phyloP scores from a whole-genome alignment of 202 grass and related monocot genomes.

The Carex sylvatica region DNA sequence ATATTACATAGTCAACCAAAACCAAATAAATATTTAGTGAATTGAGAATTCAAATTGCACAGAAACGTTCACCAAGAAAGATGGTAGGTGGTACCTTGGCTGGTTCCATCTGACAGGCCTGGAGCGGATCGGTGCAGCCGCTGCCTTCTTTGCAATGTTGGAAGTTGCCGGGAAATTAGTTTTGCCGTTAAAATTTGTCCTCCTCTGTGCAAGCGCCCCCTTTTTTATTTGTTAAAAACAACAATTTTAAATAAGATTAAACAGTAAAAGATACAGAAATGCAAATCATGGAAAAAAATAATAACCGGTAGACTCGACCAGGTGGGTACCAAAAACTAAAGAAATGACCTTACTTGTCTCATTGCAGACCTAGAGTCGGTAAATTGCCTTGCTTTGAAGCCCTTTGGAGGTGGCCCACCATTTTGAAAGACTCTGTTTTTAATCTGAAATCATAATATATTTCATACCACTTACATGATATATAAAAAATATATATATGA shows the following conservation, averaged over 20 bases:
- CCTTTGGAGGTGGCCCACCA: slow-evolving; percentile 43
- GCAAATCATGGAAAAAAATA: slow-evolving; percentile 12
- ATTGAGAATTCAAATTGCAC: background rate
- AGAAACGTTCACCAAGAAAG: background rate
- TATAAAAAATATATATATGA: background rate
- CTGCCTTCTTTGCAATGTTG: slow-evolving; percentile 72
- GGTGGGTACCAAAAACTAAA: slow-evolving; percentile 2
- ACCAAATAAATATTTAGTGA: background rate
- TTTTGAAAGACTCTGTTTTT: slow-evolving; percentile 67
- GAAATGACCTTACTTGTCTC: slow-evolving; percentile 50
- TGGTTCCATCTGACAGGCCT: slow-evolving; percentile 55
- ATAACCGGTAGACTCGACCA: background rate
- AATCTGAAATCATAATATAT: slow-evolving; percentile 41
- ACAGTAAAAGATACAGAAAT: background rate
- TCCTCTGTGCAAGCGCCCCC: slow-evolving; percentile 74
- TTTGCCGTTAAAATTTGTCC: slow-evolving; percentile 71
- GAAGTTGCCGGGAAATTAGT: slow-evolving; percentile 65
- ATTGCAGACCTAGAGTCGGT: slow-evolving; percentile 78
- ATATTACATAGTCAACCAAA: background rate
- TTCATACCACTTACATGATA: background rate
- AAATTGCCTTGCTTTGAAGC: slow-evolving; percentile 48
- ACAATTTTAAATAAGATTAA: background rate
- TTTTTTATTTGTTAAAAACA: slow-evolving; percentile 19
- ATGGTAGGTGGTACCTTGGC: slow-evolving; percentile 49
- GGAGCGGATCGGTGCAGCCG: slow-evolving; percentile 42